Evolutionary conservation across 2,329 filamentous ascomycete species (phyloP), one percentile per base, ranked within the genome.

Genomic region (Acrodontium crateriforme): DNA sequence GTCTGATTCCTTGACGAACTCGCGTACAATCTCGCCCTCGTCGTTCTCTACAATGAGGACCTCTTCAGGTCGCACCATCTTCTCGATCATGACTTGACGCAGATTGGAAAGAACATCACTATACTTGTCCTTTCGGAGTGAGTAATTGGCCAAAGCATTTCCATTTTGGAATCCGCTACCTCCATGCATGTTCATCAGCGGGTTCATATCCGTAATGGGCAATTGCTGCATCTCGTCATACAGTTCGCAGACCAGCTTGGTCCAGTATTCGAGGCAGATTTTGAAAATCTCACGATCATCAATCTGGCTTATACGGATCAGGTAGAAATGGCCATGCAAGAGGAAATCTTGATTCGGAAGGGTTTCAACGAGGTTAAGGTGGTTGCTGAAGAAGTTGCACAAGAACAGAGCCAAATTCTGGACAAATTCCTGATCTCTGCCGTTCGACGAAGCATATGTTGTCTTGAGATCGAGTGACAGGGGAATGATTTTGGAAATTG

Each of bases 251-350:
- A 98, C 91, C 27, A 95, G 69, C 59, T 94, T 95, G 19, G 91
- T 89, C 89, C 89, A 98, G 62, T 98, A 98, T 55, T 98, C 91
- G 37, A 98, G 65, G 53, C 82, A 92, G 49, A 98, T 98, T 68
- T 98, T 98, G 72, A 98, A 98, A 40, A 98, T 93, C 55, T 98
- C 89, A 30, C 89, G 78, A 50, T 98, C 91, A 43, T 98, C 89
- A 42, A 98, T 98, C 60, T 98, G 85, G 25, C 85, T 94, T 55
- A 98, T 94, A 38, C 87, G 78, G 49, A 98, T 94, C 9, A 98
- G 74, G 57, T 98, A 98, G 58, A 92, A 95, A 58, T 98, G 89
- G 11, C 83, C 87, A 50, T 98, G 89, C 1, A 83, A 81, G 23
- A 98, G 75, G 56, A 82, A 98, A 48, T 98, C 89, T 42, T 77